Conservation (phyloP, 78 protist genomes). For the Dictyostelium citrinum region DNA sequence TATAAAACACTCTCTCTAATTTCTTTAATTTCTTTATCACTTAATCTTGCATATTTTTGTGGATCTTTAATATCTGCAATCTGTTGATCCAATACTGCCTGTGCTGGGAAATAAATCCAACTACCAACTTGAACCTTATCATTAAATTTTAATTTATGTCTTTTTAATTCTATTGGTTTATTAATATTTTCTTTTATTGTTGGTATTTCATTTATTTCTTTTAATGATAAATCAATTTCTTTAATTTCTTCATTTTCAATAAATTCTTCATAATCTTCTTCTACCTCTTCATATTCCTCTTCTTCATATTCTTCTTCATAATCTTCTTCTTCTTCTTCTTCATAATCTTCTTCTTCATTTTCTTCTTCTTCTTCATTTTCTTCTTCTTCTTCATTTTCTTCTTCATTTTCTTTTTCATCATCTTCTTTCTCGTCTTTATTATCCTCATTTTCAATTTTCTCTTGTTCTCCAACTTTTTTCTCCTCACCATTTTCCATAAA, state of each 20-base stretch:
- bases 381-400: background rate
- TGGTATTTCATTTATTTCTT: background rate
- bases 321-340: background rate
- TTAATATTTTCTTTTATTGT: too few relatives aligned
- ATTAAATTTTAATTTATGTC: background rate
- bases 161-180: background rate
- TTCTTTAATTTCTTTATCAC: constrained; percentile 29
- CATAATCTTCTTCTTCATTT: background rate
- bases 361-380: background rate
- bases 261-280: too few relatives aligned
- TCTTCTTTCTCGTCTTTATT: background rate
- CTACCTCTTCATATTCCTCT: too few relatives aligned
- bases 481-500: background rate
- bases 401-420: background rate
- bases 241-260: background rate
- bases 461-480: background rate
- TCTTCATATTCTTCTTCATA: background rate
- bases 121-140: background rate
- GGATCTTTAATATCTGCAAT: constrained; percentile 37
- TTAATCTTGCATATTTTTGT: constrained; percentile 15
- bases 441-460: background rate
- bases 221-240: background rate
- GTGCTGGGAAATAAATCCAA: constrained; percentile 44
- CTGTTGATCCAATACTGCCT: background rate
- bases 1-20: constrained; percentile 17